Evolutionary conservation across 2,329 filamentous ascomycete species (phyloP), one percentile per base, ranked within the genome.

Genomic region (Dactylellina drechsleri): DNA sequence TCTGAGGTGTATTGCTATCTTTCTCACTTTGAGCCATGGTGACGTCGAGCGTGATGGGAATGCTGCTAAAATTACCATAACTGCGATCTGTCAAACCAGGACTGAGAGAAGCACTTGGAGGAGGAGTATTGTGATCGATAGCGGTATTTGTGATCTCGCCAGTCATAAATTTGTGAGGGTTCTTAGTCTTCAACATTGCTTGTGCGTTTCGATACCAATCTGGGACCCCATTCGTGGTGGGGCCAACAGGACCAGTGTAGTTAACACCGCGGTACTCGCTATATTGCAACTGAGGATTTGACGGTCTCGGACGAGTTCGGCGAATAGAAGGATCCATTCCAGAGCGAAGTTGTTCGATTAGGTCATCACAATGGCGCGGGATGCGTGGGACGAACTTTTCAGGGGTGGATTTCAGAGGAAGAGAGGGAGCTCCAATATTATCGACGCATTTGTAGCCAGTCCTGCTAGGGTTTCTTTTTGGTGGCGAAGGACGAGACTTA

Each of bases 191-290:
- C 2, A 66, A 13, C 8, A 36, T 43, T 2, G 52, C 13, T 43
- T 67, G 70, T 4, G 61, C 50, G 16, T 61, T 26, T 1, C 23
- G 8, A 43, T 67, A 67, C 70, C 70, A 74, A 23, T 52, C 61
- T 1, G 70, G 70, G 36, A 60, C 40, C 2, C 31, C 49, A 6
- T 31, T 31, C 4, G 47, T 18, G 16, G 10, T 1, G 12, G 41
- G 18, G 4, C 36, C 45, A 15, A 12, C 13, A 8, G 49, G 56
- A n/a, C 31, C 40, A 2, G 49, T 18, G 16, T 56, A 62, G 4
- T 52, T 41, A 31, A 74, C 50, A 26, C 62, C 57, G 23, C 70
- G 62, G 40, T 74, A 74, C 16, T 53, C 26, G 50, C 16, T 59
- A 60, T 8, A 13, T 8, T 49, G 12, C 8, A 49, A 13, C 12